Evolutionary conservation across 495 filamentous ascomycete genomes (phyloP).

Genomic region (Usnea hakonensis): DNA sequence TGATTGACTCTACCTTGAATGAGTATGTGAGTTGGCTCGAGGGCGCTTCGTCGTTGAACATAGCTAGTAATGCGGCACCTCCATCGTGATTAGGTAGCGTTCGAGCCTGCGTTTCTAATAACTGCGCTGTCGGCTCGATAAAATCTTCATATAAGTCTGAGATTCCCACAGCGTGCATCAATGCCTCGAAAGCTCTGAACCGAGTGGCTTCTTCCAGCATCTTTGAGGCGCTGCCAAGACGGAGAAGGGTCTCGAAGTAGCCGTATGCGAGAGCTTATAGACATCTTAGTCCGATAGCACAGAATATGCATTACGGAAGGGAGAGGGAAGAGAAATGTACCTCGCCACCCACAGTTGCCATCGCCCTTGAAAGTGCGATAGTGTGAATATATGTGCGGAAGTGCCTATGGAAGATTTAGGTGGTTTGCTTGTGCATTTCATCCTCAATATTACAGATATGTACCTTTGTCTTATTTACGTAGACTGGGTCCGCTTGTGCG

Average conservation of each 20-base stretch:
- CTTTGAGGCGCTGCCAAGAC: slow-evolving; percentile 52
- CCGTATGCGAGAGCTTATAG: slow-evolving; percentile 75
- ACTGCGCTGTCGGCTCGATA: slow-evolving; percentile 59
- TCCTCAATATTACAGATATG: background rate
- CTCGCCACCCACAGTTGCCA: slow-evolving; percentile 97
- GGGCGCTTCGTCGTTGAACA: slow-evolving; percentile 63
- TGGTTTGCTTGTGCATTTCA: slow-evolving; percentile 4
- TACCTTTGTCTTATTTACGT: slow-evolving; percentile 79
- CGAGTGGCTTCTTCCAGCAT: slow-evolving; percentile 62
- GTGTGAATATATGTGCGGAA: slow-evolving; percentile 77
- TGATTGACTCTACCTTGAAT: slow-evolving; percentile 46
- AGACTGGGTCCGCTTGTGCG: slow-evolving; percentile 80
- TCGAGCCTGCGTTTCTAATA: slow-evolving; percentile 52
- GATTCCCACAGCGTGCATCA: slow-evolving; percentile 64
- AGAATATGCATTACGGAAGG: slow-evolving; percentile 9
- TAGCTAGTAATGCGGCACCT: slow-evolving; percentile 54
- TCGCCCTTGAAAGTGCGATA: slow-evolving; percentile 85
- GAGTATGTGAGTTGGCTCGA: slow-evolving; percentile 70
- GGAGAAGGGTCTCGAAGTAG: slow-evolving; percentile 81
- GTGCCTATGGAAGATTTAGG: slow-evolving; percentile 45
- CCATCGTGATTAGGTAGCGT: slow-evolving; percentile 48
- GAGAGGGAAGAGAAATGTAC: slow-evolving; percentile 39
- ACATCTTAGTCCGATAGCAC: slow-evolving; percentile 15
- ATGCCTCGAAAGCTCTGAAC: slow-evolving; percentile 59
- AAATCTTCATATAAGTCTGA: slow-evolving; percentile 72